Evolutionary conservation across 2,329 filamentous ascomycete genomes (phyloP).

Genomic region (Reticulascus tulasneorum): DNA sequence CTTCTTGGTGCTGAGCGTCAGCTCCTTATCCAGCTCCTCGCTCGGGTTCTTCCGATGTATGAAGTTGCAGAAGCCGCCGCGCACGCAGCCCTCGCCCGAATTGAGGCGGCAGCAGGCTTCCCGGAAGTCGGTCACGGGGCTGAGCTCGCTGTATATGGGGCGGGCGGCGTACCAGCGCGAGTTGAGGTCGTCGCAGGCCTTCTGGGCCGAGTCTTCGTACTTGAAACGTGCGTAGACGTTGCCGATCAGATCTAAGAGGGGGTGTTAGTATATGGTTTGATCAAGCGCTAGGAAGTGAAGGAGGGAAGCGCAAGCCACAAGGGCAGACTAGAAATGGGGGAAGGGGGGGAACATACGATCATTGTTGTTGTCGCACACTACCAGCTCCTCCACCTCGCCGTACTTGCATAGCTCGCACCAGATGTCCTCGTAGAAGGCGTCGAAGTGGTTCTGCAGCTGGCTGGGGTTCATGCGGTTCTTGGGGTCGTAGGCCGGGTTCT

Average conservation of each 20-base stretch:
- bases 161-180: conserved; percentile 93
- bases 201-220: conserved; percentile 94
- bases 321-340: neutral
- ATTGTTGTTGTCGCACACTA: conserved; percentile 99
- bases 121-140: conserved; percentile 94
- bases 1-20: conserved; percentile 90
- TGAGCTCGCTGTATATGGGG: conserved; percentile 97
- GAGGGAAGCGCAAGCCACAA: conserved; percentile 14
- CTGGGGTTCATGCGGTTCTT: conserved; percentile 95
- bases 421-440: conserved; percentile 99
- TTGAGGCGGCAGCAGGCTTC: conserved; percentile 97
- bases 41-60: conserved; percentile 96
- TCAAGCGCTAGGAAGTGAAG: neutral
- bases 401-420: conserved; percentile 99
- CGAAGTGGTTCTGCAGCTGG: conserved; percentile 98
- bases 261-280: conserved; percentile 18
- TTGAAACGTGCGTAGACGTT: conserved; percentile 99
- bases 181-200: conserved; percentile 91
- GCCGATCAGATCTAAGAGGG: conserved; percentile 74
- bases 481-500: conserved; percentile 95
- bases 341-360: conserved; percentile 60
- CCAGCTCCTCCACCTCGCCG: conserved; percentile 93
- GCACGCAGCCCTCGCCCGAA: conserved; percentile 88
- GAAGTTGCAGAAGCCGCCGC: conserved; percentile 98
- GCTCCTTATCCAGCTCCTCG: conserved; percentile 81